phyloP scores from a whole-genome alignment of 805 yeast species.

The Grigorovia transvaalensis region DNA sequence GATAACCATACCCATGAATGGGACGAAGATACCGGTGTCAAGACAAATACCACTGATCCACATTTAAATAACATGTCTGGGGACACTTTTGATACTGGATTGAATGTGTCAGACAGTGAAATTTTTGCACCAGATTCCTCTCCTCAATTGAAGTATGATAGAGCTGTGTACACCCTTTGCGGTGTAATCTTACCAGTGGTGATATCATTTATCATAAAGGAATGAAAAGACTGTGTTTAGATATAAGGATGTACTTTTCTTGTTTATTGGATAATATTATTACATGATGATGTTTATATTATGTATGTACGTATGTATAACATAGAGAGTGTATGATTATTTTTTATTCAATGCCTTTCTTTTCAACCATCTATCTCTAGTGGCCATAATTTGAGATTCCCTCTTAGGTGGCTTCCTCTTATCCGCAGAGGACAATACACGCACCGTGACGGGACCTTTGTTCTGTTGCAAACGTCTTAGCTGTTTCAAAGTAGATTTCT shows the following conservation, averaged over 20 bases:
- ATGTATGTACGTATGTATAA: too few relatives aligned
- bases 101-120: background rate
- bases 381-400: conserved; percentile 16
- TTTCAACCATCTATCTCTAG: conserved; percentile 28
- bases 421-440: conserved; percentile 18
- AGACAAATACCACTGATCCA: background rate
- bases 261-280: too few relatives aligned
- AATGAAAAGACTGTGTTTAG: background rate
- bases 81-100: background rate
- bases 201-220: conserved; percentile 19
- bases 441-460: conserved; percentile 36
- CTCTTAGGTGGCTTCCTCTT: conserved; percentile 24
- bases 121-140: background rate
- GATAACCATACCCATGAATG: conserved; percentile 9
- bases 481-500: conserved; percentile 27
- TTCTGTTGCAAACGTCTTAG: conserved; percentile 21
- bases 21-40: background rate
- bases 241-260: background rate
- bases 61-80: background rate
- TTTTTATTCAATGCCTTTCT: conserved; percentile 24
- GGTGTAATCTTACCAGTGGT: conserved; percentile 24
- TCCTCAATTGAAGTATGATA: conserved; percentile 6
- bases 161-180: conserved; percentile 15
- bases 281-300: too few relatives aligned
- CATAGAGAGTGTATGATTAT: conserved; percentile 1